These are phyloP conservation scores for Suhomyces maxii DNA, from an alignment of 1,139 yeast species.

Conservation along the genomic window DNA sequence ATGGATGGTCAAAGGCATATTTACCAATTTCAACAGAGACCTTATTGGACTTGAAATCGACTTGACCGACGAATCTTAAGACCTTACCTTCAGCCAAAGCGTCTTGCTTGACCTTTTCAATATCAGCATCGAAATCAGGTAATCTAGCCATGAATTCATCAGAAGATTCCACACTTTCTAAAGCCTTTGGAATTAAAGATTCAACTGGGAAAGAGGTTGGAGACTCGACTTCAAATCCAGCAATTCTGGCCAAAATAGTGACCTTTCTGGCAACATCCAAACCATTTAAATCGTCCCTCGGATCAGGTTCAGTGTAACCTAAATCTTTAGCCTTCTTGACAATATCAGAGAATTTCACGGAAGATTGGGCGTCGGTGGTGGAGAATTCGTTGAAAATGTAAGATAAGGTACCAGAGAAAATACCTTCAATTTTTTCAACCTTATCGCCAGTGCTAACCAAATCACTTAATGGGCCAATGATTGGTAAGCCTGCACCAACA, in stretches of 20 bases:
- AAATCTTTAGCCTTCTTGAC: constrained; percentile 83
- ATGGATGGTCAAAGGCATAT: constrained; percentile 86
- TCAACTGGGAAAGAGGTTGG: constrained; percentile 96
- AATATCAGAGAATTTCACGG: constrained; percentile 81
- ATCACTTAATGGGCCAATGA: constrained; percentile 84
- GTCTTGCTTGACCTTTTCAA: constrained; percentile 72
- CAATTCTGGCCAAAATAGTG: constrained; percentile 87
- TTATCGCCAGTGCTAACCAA: constrained; percentile 89
- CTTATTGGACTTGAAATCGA: constrained; percentile 66
- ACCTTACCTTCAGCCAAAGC: constrained; percentile 87
- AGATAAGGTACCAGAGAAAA: constrained; percentile 94
- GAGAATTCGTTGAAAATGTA: constrained; percentile 94
- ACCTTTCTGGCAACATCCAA: constrained; percentile 98
- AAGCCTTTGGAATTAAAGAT: constrained; percentile 83
- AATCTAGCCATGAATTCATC: constrained; percentile 77
- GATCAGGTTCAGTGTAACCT: constrained; percentile 99
- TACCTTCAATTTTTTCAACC: constrained; percentile 89
- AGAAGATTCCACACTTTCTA: constrained; percentile 71
- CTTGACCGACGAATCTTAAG: constrained; percentile 88
- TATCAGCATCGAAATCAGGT: constrained; percentile 78
- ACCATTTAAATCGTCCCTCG: constrained; percentile 97
- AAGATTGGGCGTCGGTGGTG: constrained; percentile 54
- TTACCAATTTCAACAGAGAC: constrained; percentile 88
- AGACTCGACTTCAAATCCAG: constrained; percentile 84
- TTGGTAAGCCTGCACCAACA: constrained; percentile 98